These are phyloP conservation scores for Scenedesmus sp. DNA, from an alignment of 163 green algal genomes.

Conservation along the genomic window DNA sequence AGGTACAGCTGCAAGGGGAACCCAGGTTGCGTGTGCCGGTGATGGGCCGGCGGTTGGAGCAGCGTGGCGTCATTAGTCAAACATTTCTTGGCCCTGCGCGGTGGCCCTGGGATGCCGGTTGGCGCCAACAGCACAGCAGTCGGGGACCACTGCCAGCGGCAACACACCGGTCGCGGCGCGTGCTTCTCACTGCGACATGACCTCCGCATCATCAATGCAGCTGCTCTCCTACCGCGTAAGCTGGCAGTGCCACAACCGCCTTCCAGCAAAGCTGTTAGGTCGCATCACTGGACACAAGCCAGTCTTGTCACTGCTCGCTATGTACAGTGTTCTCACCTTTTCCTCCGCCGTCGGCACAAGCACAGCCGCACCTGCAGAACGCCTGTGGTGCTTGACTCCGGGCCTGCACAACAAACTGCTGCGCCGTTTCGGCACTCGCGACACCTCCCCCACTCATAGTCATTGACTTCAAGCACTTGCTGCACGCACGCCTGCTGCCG, in stretches of 20 bases:
- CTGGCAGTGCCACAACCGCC: neutral
- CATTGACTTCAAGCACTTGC: neutral
- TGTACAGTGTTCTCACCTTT: too few species aligned
- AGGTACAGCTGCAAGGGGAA: too few species aligned
- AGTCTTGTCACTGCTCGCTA: too few species aligned
- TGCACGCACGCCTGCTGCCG: neutral
- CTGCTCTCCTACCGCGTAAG: neutral
- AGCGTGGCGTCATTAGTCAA: constrained; percentile 53
- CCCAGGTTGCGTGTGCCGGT: neutral
- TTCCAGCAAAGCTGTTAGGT: neutral
- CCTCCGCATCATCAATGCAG: neutral
- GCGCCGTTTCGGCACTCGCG: too few species aligned
- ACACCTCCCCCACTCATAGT: too few species aligned
- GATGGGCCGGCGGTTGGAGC: neutral
- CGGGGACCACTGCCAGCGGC: constrained; percentile 42
- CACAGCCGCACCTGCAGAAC: too few species aligned
- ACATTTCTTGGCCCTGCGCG: constrained; percentile 45
- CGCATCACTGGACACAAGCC: too few species aligned
- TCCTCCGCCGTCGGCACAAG: too few species aligned
- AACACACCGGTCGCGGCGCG: neutral
- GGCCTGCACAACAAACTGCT: too few species aligned
- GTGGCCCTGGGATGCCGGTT: constrained; percentile 52
- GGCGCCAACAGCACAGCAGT: constrained; percentile 53
- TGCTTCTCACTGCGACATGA: neutral
- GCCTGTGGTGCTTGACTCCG: too few species aligned